Evolutionary conservation across 257 asterid genomes (phyloP).

Genomic region (Nemophila menziesii): DNA sequence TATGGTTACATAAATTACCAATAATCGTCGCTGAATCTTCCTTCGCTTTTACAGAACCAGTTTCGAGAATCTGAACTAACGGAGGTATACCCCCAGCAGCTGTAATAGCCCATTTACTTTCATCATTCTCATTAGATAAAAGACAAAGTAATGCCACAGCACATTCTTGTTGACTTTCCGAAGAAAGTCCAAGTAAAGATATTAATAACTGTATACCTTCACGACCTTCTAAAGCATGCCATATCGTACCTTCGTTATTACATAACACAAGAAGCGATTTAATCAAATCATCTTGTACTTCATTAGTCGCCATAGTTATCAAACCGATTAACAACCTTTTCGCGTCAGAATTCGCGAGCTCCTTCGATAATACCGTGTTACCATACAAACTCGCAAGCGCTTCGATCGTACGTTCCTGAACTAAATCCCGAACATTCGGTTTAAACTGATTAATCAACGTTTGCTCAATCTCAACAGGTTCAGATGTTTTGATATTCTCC

Average conservation of each 20-base stretch:
- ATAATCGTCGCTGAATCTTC: slow-evolving; percentile 96
- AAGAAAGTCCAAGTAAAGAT: slow-evolving; percentile 94
- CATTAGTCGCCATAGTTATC: slow-evolving; percentile 88
- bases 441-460: slow-evolving; percentile 74
- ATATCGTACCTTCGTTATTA: slow-evolving; percentile 75
- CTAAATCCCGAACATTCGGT: slow-evolving; percentile 46
- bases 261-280: slow-evolving; percentile 73
- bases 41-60: slow-evolving; percentile 91
- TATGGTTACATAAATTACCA: slow-evolving; percentile 95
- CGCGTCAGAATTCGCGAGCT: slow-evolving; percentile 83
- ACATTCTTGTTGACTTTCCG: slow-evolving; percentile 99
- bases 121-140: slow-evolving; percentile 81
- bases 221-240: slow-evolving; percentile 98
- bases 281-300: slow-evolving; percentile 84
- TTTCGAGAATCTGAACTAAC: slow-evolving; percentile 90
- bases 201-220: slow-evolving; percentile 95
- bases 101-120: slow-evolving; percentile 98
- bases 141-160: slow-evolving; percentile 94
- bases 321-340: slow-evolving; percentile 84
- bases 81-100: slow-evolving; percentile 99
- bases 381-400: slow-evolving; percentile 99
- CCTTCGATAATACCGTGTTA: slow-evolving; percentile 54
- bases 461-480: slow-evolving; percentile 77
- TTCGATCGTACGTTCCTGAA: slow-evolving; percentile 93
- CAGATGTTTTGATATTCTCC: slow-evolving; percentile 70